These are phyloP conservation scores for Claviceps africana DNA, from an alignment of 2,329 filamentous ascomycete genomes.

Conservation along the genomic window DNA sequence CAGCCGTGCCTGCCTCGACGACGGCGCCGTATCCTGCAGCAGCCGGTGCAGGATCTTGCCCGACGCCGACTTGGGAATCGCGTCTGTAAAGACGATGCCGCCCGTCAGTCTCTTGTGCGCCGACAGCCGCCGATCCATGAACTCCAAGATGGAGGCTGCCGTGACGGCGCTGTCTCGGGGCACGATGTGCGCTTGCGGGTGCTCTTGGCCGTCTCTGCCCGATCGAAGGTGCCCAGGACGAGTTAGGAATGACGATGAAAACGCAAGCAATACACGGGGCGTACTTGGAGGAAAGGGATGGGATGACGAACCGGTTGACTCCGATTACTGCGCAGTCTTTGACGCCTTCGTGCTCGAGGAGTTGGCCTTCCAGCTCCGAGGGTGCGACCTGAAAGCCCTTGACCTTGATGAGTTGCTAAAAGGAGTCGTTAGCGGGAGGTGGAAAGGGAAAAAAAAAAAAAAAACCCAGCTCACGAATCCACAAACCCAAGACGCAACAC, in stretches of 20 bases:
- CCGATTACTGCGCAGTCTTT: conserved; percentile 59
- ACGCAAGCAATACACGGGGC: no score
- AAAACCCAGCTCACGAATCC: conserved; percentile 9
- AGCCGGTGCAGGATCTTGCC: conserved; percentile 60
- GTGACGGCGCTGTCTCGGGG: not conserved
- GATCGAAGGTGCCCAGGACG: no score
- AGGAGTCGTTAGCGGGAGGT: conserved; percentile 56
- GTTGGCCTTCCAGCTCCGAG: conserved; percentile 62
- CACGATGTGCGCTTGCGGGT: conserved; percentile 34
- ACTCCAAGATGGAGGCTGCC: not conserved
- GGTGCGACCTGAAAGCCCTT: conserved; percentile 71
- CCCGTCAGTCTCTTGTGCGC: conserved; percentile 52
- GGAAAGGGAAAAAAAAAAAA: conserved; percentile 13
- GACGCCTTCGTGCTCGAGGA: conserved; percentile 56
- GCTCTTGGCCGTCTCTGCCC: not conserved
- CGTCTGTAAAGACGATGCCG: conserved; percentile 48
- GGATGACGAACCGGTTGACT: not conserved
- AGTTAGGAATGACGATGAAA: no score
- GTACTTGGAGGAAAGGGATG: no score
- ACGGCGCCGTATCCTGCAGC: conserved; percentile 40
- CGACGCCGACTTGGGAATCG: conserved; percentile 58
- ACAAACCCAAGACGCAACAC: conserved; percentile 44
- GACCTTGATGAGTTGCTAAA: conserved; percentile 59
- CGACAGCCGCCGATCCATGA: not conserved
- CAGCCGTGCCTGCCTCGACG: not conserved